Evolutionary conservation across 768 basidiomycete species (phyloP), one percentile per base, ranked within the genome.

Genomic region (Podaxis carcinomalis): DNA sequence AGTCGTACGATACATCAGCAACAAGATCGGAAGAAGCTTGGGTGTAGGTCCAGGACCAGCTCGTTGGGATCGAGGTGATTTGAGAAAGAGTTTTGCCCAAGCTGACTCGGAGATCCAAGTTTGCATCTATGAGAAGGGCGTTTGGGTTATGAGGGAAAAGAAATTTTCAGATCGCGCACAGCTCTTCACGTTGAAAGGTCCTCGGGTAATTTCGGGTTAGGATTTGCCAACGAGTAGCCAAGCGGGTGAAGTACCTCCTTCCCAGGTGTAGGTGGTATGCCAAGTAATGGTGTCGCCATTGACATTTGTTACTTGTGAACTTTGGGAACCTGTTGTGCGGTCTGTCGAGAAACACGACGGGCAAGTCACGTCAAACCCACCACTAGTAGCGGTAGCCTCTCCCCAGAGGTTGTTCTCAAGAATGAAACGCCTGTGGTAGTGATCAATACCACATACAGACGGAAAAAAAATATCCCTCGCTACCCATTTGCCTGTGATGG

Each of bases 331-430:
- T 73, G 32, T 10, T 35, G 13, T 35, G 23, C 37, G 23, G 37
- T 23, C 28, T 14, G 49, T 25, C 10, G 35, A 39, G 14, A 13
- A 27, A 21, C 1, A 37, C 40, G n/a, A 28, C 7, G 6, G 3
- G 54, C 35, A 19, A 5, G 23, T 10, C 11, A 11, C 42, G n/a
- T 32, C 16, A 16, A 11, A 49, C 63, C 25, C 58, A 70, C 73
- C 73, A 39, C 66, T 66, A 13, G 68, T 67, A 10, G 67, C 72
- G 13, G 69, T 58, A 9, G 68, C 66, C 63, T 67, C 37, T 11
- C 73, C 73, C 72, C 73, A 75, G 9, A 75, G 64, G 58, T 72
- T 74, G 56, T 74, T 74, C 53, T 70, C 68, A 13, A 74, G 62
- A 40, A 62, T 62, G 50, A 68, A 71, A 16, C 69, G 70, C n/a